Base-by-base conservation (phyloP, 768 basidiomycete genomes). In the Lyophyllum atratum region DNA sequence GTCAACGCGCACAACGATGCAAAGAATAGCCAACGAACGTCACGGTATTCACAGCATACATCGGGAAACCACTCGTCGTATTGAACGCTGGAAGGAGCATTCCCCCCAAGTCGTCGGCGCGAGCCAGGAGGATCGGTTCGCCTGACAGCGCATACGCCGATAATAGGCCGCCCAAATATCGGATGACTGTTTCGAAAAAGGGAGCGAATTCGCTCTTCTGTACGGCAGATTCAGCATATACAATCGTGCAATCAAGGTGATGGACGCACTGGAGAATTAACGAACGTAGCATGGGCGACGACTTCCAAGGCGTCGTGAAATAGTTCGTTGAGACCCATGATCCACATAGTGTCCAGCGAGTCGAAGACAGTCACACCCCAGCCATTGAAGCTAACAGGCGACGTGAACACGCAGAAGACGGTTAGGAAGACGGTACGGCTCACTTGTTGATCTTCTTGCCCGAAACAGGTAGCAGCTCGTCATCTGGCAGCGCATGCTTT, bases 121-220 rank as follows among this genome's bases (percentile, higher is more conserved):
- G 81, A 24, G 77, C 65, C 17, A 92, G 81, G 49, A 90, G 77
- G 17, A 89, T 66, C 1, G 79, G 70, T 51, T 92, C 82, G 6
- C 75, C 78, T 1, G 90, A 88, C 1, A 95, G 76, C 1, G 92
- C 85, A 60, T 93, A 88, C 0, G 92, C 89, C 9, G 87, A 88
- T 4, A 94, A 76, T 3, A 94, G 76, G 4, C 93, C 93, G 1
- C 93, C 93, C 2, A 95, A 79, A 62, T 94, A 86, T 21, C 93
- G 86, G 52, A 93, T 94, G 49, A 87, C 85, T 0, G 90, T 92
- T 75, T 93, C 89, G 56, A 90, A 89, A 68, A 89, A 88, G 1
- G 83, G 85, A 0, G 68, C 76, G 68, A 71, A 75, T 34, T 69
- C 64, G 56, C 37, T 47, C 72, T 69, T 44, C 29, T 7, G 40